These are phyloP conservation scores for Ustilago xerochloae DNA, from an alignment of 1,284 basidiomycete species.

Conservation along the genomic window DNA sequence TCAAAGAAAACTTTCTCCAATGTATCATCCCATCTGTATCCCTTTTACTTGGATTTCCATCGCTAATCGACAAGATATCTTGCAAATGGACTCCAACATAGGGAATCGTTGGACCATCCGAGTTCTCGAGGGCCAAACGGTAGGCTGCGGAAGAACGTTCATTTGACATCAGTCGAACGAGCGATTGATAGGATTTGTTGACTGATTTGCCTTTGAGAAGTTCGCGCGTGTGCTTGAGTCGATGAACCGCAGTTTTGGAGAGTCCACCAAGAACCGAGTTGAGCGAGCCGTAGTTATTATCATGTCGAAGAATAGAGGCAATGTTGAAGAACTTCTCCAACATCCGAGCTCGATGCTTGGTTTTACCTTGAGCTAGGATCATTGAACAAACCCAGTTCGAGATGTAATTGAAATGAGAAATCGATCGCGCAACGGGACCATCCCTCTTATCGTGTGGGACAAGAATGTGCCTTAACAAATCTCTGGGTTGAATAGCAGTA, in stretches of 20 bases:
- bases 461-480: slow-evolving; percentile 60
- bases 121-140: slow-evolving; percentile 59
- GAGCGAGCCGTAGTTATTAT: slow-evolving; percentile 64
- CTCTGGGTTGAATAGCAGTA: slow-evolving; percentile 56
- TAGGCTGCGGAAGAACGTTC: slow-evolving; percentile 59
- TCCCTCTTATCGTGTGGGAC: slow-evolving; percentile 50
- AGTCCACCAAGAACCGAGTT: slow-evolving; percentile 60
- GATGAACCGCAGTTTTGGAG: slow-evolving; percentile 57
- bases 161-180: slow-evolving; percentile 57
- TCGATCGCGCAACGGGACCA: slow-evolving; percentile 56
- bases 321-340: slow-evolving; percentile 64
- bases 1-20: slow-evolving; percentile 62
- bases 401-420: slow-evolving; percentile 64
- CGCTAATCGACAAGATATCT: slow-evolving; percentile 61
- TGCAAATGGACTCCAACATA: slow-evolving; percentile 63
- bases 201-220: slow-evolving; percentile 55
- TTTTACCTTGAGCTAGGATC: slow-evolving; percentile 60
- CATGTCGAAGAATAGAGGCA: slow-evolving; percentile 53
- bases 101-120: slow-evolving; percentile 57
- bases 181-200: slow-evolving; percentile 54
- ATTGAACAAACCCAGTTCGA: slow-evolving; percentile 63
- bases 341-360: slow-evolving; percentile 58
- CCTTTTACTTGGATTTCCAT: slow-evolving; percentile 57
- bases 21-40: slow-evolving; percentile 56
- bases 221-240: slow-evolving; percentile 56